phyloP scores from a whole-genome alignment of 371 early-diverging fungal species.

The Choanephora cucurbitarum region DNA sequence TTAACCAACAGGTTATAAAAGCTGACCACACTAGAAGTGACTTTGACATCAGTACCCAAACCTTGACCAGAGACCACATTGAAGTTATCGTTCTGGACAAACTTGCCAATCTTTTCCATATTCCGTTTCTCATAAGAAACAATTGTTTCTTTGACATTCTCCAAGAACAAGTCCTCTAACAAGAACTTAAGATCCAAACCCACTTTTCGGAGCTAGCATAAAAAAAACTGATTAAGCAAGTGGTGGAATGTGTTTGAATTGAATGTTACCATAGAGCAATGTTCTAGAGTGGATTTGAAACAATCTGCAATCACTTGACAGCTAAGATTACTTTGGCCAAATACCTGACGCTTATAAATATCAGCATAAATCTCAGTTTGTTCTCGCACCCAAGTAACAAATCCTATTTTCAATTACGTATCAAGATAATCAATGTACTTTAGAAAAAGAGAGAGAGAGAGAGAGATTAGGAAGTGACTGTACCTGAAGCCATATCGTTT shows the following conservation, averaged over 20 bases:
- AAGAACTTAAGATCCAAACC: slow-evolving; percentile 89
- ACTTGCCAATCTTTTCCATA: slow-evolving; percentile 56
- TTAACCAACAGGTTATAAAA: slow-evolving; percentile 74
- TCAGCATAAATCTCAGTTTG: slow-evolving; percentile 85
- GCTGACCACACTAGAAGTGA: slow-evolving; percentile 60
- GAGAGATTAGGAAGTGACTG: too few species aligned
- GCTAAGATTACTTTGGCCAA: slow-evolving; percentile 68
- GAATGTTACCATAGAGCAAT: slow-evolving; percentile 63
- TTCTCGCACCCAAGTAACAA: slow-evolving; percentile 89
- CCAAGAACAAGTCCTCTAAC: slow-evolving; percentile 76
- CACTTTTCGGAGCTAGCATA: slow-evolving; percentile 61
- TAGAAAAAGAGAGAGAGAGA: too few species aligned
- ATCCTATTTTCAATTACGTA: too few species aligned
- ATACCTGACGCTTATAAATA: slow-evolving; percentile 89
- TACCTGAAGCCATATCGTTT: slow-evolving; percentile 82
- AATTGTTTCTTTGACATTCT: slow-evolving; percentile 70
- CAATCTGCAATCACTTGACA: slow-evolving; percentile 88
- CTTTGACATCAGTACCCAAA: slow-evolving; percentile 47
- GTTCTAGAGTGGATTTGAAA: slow-evolving; percentile 74
- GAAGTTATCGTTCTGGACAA: slow-evolving; percentile 65
- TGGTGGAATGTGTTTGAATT: too few species aligned
- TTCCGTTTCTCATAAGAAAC: slow-evolving; percentile 60
- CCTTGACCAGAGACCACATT: slow-evolving; percentile 59
- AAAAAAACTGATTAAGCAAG: slow-evolving; percentile 1
- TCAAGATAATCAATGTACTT: too few species aligned